Percentiles rank a stretch among this genome's conserved stretches.
Evolutionary conservation across 768 basidiomycete species (phyloP).

Genomic region (Pleurotus ostreatus): DNA sequence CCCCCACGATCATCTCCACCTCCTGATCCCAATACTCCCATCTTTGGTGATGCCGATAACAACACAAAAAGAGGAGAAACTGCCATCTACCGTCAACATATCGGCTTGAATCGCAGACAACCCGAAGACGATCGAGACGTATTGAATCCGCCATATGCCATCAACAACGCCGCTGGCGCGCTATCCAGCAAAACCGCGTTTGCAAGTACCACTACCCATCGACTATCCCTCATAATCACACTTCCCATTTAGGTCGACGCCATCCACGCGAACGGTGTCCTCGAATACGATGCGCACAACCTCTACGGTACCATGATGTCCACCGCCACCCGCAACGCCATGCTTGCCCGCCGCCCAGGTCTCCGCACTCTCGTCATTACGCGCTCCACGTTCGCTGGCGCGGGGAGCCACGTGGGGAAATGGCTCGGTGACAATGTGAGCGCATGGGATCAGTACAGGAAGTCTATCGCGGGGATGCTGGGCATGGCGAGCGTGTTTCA

Average conservation of each 20-base stretch:
- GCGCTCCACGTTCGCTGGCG: conserved; percentile 70
- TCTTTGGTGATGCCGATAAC: conserved; percentile 29
- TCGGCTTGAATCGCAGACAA: conserved; percentile 20
- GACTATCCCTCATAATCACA: background rate
- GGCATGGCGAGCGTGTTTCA: conserved; percentile 64
- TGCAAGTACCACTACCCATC: conserved; percentile 26
- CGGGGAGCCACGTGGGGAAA: conserved; percentile 64
- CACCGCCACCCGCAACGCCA: conserved; percentile 51
- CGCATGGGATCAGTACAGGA: conserved; percentile 53
- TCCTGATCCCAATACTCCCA: conserved; percentile 50
- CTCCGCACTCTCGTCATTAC: conserved; percentile 63
- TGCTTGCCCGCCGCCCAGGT: conserved; percentile 60
- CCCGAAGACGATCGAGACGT: conserved; percentile 18
- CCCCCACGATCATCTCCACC: conserved; percentile 46
- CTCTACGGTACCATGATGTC: conserved; percentile 75
- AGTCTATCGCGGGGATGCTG: conserved; percentile 61
- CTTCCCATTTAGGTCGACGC: conserved; percentile 32
- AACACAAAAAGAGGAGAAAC: conserved; percentile 8
- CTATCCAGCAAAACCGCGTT: conserved; percentile 53
- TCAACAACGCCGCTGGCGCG: conserved; percentile 51
- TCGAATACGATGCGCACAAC: conserved; percentile 64
- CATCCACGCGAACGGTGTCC: conserved; percentile 51
- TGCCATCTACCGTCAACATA: conserved; percentile 1
- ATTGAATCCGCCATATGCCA: conserved; percentile 52
- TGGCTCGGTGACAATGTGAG: conserved; percentile 71